Conservation (phyloP, 768 basidiomycete species). For the Antrodiella citrinella region DNA sequence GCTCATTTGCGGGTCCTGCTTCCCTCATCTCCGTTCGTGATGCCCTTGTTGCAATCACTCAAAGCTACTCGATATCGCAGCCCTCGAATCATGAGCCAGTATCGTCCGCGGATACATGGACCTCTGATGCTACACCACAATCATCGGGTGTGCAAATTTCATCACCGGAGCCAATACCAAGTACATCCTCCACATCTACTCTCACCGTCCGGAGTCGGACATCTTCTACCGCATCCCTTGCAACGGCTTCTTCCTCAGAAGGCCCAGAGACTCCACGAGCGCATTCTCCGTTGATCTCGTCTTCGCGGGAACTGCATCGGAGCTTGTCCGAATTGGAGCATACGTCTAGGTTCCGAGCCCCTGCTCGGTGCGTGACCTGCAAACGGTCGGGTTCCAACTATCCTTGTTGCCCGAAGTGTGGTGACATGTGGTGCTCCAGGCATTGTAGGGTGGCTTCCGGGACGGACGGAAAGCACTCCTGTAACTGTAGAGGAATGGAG, state of each 20-base stretch:
- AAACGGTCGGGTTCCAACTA: slow-evolving; percentile 22
- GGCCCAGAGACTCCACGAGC: slow-evolving; percentile 20
- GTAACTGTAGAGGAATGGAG: background rate
- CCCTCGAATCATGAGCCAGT: background rate
- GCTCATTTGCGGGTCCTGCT: background rate
- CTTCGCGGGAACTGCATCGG: slow-evolving; percentile 10
- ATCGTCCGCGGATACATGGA: background rate
- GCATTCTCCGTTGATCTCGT: slow-evolving; percentile 10
- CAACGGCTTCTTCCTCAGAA: slow-evolving; percentile 21
- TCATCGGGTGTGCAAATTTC: background rate
- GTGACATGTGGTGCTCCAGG: slow-evolving; percentile 25
- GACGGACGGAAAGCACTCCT: slow-evolving; percentile 8
- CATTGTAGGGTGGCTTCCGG: slow-evolving; percentile 17
- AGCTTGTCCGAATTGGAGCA: slow-evolving; percentile 22
- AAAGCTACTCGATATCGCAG: background rate
- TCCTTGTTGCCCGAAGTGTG: slow-evolving; percentile 24
- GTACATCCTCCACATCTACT: slow-evolving; percentile 2
- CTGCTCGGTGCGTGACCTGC: slow-evolving; percentile 20
- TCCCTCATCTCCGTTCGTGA: background rate
- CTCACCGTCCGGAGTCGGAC: slow-evolving; percentile 10
- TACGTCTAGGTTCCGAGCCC: slow-evolving; percentile 18
- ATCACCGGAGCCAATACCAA: background rate
- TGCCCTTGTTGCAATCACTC: background rate
- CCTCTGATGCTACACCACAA: background rate
- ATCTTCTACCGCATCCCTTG: slow-evolving; percentile 19